Base-by-base conservation (phyloP, 805 yeast species). In the Danielia reshetovae region DNA sequence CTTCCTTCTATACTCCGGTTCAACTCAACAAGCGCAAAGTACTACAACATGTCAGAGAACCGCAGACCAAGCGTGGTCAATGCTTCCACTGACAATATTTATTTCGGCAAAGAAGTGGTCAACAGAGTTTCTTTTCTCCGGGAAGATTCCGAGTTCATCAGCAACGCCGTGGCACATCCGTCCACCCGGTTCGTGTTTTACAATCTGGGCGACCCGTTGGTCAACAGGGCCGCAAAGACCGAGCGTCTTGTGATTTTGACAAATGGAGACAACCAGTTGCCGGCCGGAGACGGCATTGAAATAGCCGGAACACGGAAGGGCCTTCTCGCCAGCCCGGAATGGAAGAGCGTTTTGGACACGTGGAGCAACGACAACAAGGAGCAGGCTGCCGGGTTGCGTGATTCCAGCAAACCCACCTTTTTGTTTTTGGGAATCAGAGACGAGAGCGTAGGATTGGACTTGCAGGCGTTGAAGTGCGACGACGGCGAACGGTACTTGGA, bases 71-170 rank as follows among this genome's bases (percentile, higher is more conserved):
- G 27, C 13, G 24, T 23, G 10, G 21, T 34, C 17, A 32, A 33
- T 13, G 28, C 34, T 15, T 30, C 33, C 7, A 15, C 27, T 10
- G 36, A 44, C 23, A 51, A 46, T 19, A 48, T 54, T 16, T 64
- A 64, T 41, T 75, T 66, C 45, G 71, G 77, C 14, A 70, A 70
- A 11, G 75, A 68, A 39, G 75, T 74, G 5, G 60, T 83, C 37
- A 79, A 81, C 54, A 59, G 90, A 38, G 75, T 82, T 5, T 73
- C 82, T 12, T 83, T 80, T 46, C 58, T 81, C 32, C 60, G 90
- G 24, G 74, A 74, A 16, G 75, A 81, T 51, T 29, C 57, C 12
- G 70, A 63, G 18, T 79, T 79, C 46, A 68, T 82, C 22, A 43
- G 59, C 31, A 49, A 53, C 26, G 74, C 79, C 4, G 55, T 74